phyloP scores from a whole-genome alignment of 495 filamentous ascomycete genomes.

The Cenococcum geophilum region DNA sequence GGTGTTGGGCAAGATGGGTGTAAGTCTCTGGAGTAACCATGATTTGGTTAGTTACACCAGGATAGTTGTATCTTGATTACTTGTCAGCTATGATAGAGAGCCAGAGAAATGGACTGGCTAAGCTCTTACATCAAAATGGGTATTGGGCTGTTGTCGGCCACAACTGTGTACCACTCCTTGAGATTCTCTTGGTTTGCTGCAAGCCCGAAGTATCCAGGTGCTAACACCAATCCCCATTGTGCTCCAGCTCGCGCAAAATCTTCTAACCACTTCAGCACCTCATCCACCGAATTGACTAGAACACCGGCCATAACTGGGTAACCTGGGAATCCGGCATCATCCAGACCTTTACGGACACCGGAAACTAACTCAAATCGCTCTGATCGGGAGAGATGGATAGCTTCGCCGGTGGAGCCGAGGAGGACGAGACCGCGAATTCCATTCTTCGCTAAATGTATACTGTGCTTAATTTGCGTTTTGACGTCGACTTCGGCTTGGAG shows the following conservation, averaged over 20 bases:
- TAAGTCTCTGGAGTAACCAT: constrained; percentile 51
- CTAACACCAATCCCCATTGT: constrained; percentile 56
- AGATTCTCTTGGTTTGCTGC: constrained; percentile 45
- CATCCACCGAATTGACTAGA: constrained; percentile 55
- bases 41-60: constrained; percentile 64
- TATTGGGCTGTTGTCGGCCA: constrained; percentile 49
- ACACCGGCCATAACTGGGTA: constrained; percentile 66
- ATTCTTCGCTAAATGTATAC: constrained; percentile 54
- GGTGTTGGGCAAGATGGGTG: constrained; percentile 37
- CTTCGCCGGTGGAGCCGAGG: constrained; percentile 64
- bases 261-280: constrained; percentile 53
- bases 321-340: constrained; percentile 50
- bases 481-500: constrained; percentile 47
- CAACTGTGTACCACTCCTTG: constrained; percentile 48
- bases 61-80: constrained; percentile 56
- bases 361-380: constrained; percentile 55
- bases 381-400: constrained; percentile 54
- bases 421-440: constrained; percentile 61
- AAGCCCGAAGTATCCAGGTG: constrained; percentile 56
- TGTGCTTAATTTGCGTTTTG: constrained; percentile 52
- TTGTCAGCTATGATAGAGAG: constrained; percentile 1
- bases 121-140: constrained; percentile 49
- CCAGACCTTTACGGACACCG: constrained; percentile 45
- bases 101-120: neutral
- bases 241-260: constrained; percentile 55